phyloP scores from a whole-genome alignment of 202 grass and related monocot genomes.

The Miscanthus sacchariflorus region DNA sequence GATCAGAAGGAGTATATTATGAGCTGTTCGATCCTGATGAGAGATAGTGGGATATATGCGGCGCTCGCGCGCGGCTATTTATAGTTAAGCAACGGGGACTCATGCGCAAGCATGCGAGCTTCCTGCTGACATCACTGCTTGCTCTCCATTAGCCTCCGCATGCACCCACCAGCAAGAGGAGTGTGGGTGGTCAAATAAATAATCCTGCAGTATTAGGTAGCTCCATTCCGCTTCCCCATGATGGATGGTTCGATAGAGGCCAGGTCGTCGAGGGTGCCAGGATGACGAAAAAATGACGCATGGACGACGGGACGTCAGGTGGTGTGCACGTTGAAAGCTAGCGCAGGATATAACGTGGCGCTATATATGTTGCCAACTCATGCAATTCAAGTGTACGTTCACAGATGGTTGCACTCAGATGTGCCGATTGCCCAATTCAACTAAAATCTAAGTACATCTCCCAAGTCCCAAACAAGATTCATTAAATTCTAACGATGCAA shows the following conservation, averaged over 20 bases:
- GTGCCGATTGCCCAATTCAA: neutral
- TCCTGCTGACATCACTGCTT: neutral
- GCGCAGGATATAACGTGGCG: neutral
- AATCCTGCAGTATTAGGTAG: neutral
- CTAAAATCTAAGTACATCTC: neutral
- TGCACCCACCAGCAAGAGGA: neutral
- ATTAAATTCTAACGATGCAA: no score
- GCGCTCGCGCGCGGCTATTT: neutral
- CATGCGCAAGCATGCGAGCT: neutral
- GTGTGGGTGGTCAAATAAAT: constrained; percentile 26
- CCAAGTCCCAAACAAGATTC: neutral
- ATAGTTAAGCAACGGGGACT: neutral
- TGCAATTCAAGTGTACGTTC: neutral
- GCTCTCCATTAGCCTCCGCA: neutral
- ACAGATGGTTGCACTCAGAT: neutral
- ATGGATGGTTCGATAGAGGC: neutral
- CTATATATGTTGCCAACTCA: neutral
- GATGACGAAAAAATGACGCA: neutral
- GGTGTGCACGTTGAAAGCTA: neutral
- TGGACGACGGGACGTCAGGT: neutral
- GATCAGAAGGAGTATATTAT: no score
- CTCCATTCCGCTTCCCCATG: no score
- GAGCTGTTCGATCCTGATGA: neutral
- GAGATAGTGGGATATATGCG: neutral
- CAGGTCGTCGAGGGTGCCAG: neutral